Evolutionary conservation across 164 flowering plant species (phyloP).

Genomic region (Aristolochia fimbriata): DNA sequence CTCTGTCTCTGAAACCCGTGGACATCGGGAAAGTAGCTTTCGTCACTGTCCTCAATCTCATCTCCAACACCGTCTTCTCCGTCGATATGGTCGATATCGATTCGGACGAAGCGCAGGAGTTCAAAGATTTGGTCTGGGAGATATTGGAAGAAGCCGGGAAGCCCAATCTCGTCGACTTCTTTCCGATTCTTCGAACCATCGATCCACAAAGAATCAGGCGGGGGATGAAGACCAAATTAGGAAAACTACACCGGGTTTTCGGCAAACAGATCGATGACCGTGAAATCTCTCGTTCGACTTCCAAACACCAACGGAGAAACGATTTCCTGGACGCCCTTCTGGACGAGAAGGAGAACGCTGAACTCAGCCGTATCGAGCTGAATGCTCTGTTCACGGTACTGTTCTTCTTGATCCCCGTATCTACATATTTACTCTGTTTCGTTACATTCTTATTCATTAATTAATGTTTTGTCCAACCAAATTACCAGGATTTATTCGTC

Average conservation of each 20-base stretch:
- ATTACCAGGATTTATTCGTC: slow-evolving; percentile 1
- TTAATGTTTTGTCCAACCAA: background rate
- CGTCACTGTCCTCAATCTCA: background rate
- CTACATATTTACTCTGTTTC: background rate
- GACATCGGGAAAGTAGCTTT: background rate
- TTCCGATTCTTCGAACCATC: background rate
- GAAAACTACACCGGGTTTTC: background rate
- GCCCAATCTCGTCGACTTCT: slow-evolving; percentile 6
- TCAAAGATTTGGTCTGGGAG: background rate
- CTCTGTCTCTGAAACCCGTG: background rate
- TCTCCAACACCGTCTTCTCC: slow-evolving; percentile 6
- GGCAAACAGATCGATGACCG: slow-evolving; percentile 1
- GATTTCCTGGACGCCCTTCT: slow-evolving; percentile 6
- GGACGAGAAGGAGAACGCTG: background rate
- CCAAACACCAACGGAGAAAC: background rate
- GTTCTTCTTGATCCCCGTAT: background rate
- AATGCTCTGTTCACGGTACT: slow-evolving; percentile 1
- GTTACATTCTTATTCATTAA: too few relatives aligned
- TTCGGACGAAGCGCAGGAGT: background rate
- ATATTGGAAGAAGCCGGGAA: background rate
- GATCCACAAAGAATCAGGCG: slow-evolving; percentile 6
- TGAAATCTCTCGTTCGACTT: background rate
- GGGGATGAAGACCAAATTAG: background rate
- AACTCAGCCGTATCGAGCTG: background rate
- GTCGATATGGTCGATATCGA: slow-evolving; percentile 3